phyloP scores from a whole-genome alignment of 2,329 filamentous ascomycete species.

The Davidsoniella australis region DNA sequence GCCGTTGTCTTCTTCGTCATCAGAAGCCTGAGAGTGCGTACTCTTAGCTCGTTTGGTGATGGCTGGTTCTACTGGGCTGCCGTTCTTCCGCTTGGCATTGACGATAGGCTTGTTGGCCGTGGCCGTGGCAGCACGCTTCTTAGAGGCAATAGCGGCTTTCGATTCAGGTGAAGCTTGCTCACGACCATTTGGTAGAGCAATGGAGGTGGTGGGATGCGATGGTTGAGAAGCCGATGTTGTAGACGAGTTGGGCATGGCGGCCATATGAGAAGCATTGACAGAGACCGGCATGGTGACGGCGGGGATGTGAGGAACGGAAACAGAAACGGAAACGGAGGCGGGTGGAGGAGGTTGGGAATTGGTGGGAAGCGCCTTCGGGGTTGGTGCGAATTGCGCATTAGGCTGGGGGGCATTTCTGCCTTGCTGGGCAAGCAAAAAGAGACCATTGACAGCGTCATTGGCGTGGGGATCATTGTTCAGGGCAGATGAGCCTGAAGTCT shows the following conservation, averaged over 20 bases:
- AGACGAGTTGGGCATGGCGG: background rate
- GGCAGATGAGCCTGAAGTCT: slow-evolving; percentile 1
- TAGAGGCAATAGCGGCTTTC: background rate
- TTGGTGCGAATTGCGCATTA: background rate
- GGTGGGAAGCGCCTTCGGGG: background rate
- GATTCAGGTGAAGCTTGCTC: background rate
- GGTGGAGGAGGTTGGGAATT: background rate
- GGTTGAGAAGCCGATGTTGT: background rate
- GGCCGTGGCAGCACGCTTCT: slow-evolving; percentile 4
- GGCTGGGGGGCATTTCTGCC: slow-evolving; percentile 40
- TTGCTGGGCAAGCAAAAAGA: slow-evolving; percentile 60
- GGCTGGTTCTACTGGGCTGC: slow-evolving; percentile 28
- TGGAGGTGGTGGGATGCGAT: slow-evolving; percentile 27
- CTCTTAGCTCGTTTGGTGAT: slow-evolving; percentile 61
- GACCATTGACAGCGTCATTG: slow-evolving; percentile 85
- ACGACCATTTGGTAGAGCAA: slow-evolving; percentile 33
- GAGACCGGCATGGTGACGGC: background rate
- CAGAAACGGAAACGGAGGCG: background rate
- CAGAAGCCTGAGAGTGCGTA: slow-evolving; percentile 24
- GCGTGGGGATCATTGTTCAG: slow-evolving; percentile 63
- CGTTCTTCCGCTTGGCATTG: slow-evolving; percentile 43
- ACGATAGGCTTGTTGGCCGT: slow-evolving; percentile 30
- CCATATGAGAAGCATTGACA: background rate
- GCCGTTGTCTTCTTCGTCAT: slow-evolving; percentile 1
- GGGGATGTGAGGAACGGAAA: background rate